Conservation (phyloP, 2,329 filamentous ascomycete genomes). For the Venturia effusa region DNA sequence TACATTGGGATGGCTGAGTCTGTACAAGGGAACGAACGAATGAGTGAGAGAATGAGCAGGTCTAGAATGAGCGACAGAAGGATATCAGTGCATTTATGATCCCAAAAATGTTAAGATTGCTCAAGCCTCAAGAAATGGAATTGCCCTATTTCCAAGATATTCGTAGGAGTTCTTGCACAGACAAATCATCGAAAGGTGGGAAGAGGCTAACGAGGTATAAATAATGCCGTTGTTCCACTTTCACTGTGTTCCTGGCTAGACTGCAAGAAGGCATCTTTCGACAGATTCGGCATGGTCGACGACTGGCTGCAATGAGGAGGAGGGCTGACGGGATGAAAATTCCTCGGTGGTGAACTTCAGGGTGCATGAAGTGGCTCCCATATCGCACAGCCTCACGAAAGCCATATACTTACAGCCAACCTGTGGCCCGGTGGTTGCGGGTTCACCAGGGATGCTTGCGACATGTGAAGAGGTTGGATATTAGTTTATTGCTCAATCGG, state of each 20-base stretch:
- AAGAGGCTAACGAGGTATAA: not conserved
- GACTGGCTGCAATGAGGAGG: not conserved
- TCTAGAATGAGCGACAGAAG: too few relatives aligned
- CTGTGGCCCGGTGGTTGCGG: not conserved
- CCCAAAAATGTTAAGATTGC: not conserved
- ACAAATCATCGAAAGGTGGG: not conserved
- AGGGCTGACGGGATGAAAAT: not conserved
- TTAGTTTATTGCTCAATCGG: not conserved
- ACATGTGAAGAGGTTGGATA: not conserved
- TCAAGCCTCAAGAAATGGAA: not conserved
- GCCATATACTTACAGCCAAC: not conserved
- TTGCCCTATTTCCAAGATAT: not conserved
- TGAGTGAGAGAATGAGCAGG: not conserved
- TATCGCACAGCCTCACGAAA: not conserved
- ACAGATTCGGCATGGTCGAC: not conserved
- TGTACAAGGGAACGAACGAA: not conserved
- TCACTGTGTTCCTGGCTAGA: not conserved
- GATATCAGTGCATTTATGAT: not conserved
- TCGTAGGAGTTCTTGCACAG: not conserved
- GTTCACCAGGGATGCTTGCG: not conserved
- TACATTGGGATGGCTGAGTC: too few relatives aligned
- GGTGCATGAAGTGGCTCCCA: not conserved
- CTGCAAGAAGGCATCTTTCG: not conserved
- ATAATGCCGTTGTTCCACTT: not conserved
- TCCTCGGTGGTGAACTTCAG: not conserved